Conservation (phyloP, 164 flowering plant species). For the Aristolochia californica region DNA sequence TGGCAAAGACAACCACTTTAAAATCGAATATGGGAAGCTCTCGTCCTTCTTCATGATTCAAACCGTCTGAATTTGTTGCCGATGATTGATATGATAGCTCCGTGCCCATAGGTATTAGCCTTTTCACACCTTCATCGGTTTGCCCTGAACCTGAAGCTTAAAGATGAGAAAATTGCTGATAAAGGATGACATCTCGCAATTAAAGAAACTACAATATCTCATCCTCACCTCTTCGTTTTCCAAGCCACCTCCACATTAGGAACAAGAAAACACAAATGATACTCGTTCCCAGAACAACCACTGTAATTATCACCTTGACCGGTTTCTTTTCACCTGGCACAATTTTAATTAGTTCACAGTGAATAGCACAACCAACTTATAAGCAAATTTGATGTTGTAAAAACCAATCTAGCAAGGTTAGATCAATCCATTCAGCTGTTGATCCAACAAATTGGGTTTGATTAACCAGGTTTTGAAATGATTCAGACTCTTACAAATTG, state of each 20-base stretch:
- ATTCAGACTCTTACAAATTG: too few species aligned
- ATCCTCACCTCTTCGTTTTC: neutral
- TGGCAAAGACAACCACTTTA: constrained; percentile 6
- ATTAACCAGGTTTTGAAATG: too few species aligned
- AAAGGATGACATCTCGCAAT: too few species aligned
- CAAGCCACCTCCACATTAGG: neutral
- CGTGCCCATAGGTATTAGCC: neutral
- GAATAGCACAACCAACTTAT: too few species aligned
- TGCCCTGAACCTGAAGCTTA: neutral
- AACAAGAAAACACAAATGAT: neutral
- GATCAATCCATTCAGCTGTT: too few species aligned
- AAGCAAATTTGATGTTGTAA: too few species aligned
- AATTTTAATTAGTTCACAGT: neutral
- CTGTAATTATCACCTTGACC: neutral
- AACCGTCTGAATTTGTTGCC: too few species aligned
- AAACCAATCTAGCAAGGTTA: too few species aligned
- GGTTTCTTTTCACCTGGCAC: neutral
- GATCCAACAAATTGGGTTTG: too few species aligned
- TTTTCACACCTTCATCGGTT: neutral
- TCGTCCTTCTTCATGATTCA: neutral
- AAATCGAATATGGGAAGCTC: constrained; percentile 4
- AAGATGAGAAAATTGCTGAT: neutral
- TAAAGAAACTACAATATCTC: too few species aligned
- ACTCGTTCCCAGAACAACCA: neutral
- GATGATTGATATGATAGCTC: too few species aligned